Evolutionary conservation across 176 grass and related monocot species (phyloP).

Genomic region (Triticum dicoccoides): DNA sequence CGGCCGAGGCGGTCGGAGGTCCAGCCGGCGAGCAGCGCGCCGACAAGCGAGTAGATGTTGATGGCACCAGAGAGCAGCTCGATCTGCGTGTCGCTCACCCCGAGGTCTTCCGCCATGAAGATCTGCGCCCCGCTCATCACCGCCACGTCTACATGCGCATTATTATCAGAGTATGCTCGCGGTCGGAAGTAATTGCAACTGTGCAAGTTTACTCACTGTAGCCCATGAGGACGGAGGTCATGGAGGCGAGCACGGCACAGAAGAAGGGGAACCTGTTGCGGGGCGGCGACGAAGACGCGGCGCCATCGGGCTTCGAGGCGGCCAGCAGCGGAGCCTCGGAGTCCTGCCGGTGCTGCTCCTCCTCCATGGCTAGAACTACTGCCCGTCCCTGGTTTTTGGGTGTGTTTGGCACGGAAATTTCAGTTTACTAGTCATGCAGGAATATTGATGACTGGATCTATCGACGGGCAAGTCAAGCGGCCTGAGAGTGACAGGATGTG

Average conservation of each 20-base stretch:
- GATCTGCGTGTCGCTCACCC: conserved; percentile 64
- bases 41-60: conserved; percentile 74
- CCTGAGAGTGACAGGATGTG: background rate
- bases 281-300: background rate
- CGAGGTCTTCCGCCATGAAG: conserved; percentile 73
- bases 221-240: conserved; percentile 75
- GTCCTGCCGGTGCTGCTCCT: background rate
- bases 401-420: background rate
- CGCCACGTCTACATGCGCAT: conserved; percentile 44
- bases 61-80: conserved; percentile 65
- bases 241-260: conserved; percentile 76
- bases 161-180: background rate
- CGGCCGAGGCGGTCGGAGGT: conserved; percentile 69
- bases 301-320: conserved; percentile 15
- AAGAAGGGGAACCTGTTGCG: conserved; percentile 65
- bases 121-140: conserved; percentile 76
- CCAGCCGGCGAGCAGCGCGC: conserved; percentile 67
- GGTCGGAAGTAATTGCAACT: background rate
- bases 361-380: conserved; percentile 1
- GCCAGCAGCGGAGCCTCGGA: conserved; percentile 32
- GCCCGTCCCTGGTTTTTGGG: background rate
- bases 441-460: background rate
- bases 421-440: no score
- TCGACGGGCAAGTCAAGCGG: background rate
- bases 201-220: conserved; percentile 46